phyloP scores from a whole-genome alignment of 768 basidiomycete species.

The Strobilomyces confusus region DNA sequence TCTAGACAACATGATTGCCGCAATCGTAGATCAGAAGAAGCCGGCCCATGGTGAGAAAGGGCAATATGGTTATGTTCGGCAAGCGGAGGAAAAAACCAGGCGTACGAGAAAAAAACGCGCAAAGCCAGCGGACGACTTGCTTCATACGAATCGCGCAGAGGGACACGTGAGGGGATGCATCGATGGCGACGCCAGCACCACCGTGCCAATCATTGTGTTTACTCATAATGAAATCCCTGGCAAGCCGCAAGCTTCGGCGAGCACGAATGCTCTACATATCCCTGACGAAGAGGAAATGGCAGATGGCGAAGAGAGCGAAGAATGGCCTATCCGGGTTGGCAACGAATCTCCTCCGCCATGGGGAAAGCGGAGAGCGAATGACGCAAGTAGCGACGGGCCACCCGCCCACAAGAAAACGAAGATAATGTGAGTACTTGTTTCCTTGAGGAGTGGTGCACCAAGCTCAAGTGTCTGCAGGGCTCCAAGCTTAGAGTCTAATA shows the following conservation, averaged over 20 bases:
- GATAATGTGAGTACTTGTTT: conserved; percentile 33
- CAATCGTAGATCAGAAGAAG: conserved; percentile 67
- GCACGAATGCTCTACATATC: conserved; percentile 32
- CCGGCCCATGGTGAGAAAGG: conserved; percentile 71
- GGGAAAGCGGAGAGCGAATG: conserved; percentile 55
- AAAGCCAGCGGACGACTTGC: conserved; percentile 28
- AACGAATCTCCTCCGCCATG: conserved; percentile 61
- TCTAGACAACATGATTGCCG: conserved; percentile 59
- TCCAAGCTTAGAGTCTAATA: conserved; percentile 1
- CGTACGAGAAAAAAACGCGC: conserved; percentile 47
- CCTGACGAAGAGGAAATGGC: conserved; percentile 68
- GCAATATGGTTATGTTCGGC: conserved; percentile 78
- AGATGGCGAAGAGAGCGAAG: conserved; percentile 49
- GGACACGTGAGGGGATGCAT: conserved; percentile 12
- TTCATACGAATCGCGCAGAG: conserved; percentile 21
- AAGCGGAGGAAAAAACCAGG: conserved; percentile 66
- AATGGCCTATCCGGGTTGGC: conserved; percentile 67
- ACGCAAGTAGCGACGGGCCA: conserved; percentile 33
- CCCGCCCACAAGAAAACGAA: conserved; percentile 41
- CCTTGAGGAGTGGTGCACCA: neutral
- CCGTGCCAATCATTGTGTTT: conserved; percentile 26
- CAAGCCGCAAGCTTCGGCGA: conserved; percentile 29
- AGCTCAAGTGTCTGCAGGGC: conserved; percentile 3
- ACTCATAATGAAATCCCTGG: conserved; percentile 19
- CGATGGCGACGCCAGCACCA: conserved; percentile 3